phyloP scores from a whole-genome alignment of 164 flowering plant species.

The Piper betle region DNA sequence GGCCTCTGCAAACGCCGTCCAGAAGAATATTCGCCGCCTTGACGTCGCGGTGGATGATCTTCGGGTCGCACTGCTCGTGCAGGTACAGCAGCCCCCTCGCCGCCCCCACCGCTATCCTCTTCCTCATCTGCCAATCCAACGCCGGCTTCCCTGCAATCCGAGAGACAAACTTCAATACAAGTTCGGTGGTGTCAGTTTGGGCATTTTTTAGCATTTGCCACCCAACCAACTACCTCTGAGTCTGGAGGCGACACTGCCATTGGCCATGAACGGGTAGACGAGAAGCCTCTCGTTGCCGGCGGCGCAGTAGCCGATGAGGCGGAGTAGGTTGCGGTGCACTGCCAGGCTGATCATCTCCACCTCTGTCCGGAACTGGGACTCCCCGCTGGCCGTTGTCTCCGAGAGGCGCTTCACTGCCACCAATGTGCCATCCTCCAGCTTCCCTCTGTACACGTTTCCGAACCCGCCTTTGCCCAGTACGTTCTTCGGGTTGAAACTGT shows the following conservation, averaged over 20 bases:
- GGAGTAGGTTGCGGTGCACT: slow-evolving; percentile 70
- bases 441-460: slow-evolving; percentile 84
- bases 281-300: slow-evolving; percentile 60
- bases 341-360: slow-evolving; percentile 90
- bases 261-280: slow-evolving; percentile 87
- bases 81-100: slow-evolving; percentile 81
- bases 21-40: slow-evolving; percentile 90
- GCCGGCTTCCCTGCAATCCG: slow-evolving; percentile 67
- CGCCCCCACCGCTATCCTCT: slow-evolving; percentile 81
- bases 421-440: slow-evolving; percentile 50
- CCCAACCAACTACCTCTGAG: slow-evolving; percentile 20
- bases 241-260: slow-evolving; percentile 84
- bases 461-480: slow-evolving; percentile 87
- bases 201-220: too few species aligned
- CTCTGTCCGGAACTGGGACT: slow-evolving; percentile 69
- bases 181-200: not conserved
- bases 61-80: slow-evolving; percentile 95
- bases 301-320: slow-evolving; percentile 69
- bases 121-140: slow-evolving; percentile 81
- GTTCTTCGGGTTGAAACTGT: slow-evolving; percentile 62
- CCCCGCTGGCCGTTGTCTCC: slow-evolving; percentile 45
- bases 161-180: not conserved
- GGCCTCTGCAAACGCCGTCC: slow-evolving; percentile 68
- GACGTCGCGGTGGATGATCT: slow-evolving; percentile 86
- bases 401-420: slow-evolving; percentile 81